Conservation (phyloP, 176 grass and related monocot species). For the Panicum miliaceum region DNA sequence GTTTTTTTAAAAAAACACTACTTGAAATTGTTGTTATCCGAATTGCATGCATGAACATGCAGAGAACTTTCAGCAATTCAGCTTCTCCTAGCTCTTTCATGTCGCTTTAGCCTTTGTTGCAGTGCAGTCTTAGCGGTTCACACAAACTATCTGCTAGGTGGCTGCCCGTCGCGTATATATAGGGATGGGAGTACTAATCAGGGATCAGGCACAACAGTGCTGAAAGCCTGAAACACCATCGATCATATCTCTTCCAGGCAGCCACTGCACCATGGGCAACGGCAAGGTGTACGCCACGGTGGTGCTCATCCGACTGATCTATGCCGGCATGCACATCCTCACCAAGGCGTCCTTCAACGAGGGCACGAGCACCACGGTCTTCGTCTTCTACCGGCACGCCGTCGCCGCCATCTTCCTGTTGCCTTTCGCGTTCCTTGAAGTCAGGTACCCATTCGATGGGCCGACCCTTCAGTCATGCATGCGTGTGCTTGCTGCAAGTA, state of each 20-base stretch:
- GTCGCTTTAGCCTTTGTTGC: constrained; percentile 8
- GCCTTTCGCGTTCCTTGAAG: constrained; percentile 60
- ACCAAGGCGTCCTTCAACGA: constrained; percentile 71
- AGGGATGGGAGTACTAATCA: background rate
- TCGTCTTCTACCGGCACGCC: constrained; percentile 71
- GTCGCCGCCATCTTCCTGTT: constrained; percentile 58
- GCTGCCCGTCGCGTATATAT: constrained; percentile 35
- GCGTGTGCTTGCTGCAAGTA: background rate
- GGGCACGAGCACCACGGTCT: constrained; percentile 67
- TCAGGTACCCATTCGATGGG: constrained; percentile 45
- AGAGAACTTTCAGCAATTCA: constrained; percentile 40
- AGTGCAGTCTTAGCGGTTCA: constrained; percentile 31
- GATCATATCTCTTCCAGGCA: background rate
- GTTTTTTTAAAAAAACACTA: background rate
- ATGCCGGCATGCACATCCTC: constrained; percentile 69
- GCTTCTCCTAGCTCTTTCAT: constrained; percentile 2
- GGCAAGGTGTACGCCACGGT: constrained; percentile 58
- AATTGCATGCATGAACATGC: constrained; percentile 35
- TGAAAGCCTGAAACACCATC: constrained; percentile 1
- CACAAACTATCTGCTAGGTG: background rate
- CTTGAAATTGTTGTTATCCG: constrained; percentile 34
- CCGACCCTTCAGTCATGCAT: background rate
- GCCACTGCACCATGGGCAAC: constrained; percentile 39
- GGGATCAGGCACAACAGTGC: background rate
- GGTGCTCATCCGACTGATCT: constrained; percentile 61